Conservation (phyloP, 352 stramenopile genomes). For the Pythium aristosporum region DNA sequence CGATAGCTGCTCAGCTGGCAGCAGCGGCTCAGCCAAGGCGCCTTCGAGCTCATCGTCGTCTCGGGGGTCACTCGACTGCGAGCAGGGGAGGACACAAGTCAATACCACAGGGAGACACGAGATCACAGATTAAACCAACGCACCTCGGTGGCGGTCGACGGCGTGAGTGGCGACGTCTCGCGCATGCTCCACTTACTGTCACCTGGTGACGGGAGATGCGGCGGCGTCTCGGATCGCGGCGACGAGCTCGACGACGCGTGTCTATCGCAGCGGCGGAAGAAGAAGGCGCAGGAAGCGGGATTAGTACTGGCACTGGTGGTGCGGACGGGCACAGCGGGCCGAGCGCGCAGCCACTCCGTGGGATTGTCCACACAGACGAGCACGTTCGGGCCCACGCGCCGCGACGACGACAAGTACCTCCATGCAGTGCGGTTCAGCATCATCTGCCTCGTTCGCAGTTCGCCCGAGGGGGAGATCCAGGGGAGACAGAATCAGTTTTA, state of each 20-base stretch:
- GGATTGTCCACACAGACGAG: constrained; percentile 1
- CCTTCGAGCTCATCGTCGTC: constrained; percentile 31
- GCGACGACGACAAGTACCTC: constrained; percentile 44
- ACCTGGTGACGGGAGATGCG: constrained; percentile 15
- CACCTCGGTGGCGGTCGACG: constrained; percentile 18
- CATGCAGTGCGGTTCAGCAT: constrained; percentile 57
- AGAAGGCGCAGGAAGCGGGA: constrained; percentile 20
- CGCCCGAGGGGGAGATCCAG: too few species aligned
- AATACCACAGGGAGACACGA: background rate
- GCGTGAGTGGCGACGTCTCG: constrained; percentile 24
- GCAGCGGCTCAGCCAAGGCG: background rate
- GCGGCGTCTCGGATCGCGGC: background rate
- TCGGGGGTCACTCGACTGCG: background rate
- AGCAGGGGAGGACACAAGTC: constrained; percentile 6
- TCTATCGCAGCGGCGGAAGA: constrained; percentile 32
- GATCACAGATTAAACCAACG: background rate
- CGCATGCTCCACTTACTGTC: constrained; percentile 26
- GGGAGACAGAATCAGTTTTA: too few species aligned
- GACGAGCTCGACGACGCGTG: constrained; percentile 32
- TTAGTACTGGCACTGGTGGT: constrained; percentile 26
- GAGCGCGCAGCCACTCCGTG: background rate
- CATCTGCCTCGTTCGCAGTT: background rate
- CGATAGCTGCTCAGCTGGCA: constrained; percentile 25
- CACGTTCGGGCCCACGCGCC: constrained; percentile 2
- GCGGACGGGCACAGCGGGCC: background rate